Base-by-base conservation (phyloP, 345 rosid genomes). In the Arabis alpina region DNA sequence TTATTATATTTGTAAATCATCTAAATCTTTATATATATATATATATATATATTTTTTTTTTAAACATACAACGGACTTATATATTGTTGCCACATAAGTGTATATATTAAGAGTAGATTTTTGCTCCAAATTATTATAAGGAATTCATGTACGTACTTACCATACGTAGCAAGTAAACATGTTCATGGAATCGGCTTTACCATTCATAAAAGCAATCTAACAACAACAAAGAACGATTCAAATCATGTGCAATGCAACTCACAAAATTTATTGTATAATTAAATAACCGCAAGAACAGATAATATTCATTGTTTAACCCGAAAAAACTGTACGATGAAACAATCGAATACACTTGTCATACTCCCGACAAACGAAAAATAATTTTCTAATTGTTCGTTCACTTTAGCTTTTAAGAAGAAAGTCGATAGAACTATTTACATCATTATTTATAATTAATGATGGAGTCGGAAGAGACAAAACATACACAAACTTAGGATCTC, bases 401-500 rank as follows among this genome's bases (percentile, higher is more conserved):
- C 23, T 66, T 66, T 50, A 49, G 23, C 16, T 28, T 57, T 57
- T 41, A 55, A 12, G 65, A 41, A 59, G 14, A 73, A 49, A 57
- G 37, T 23, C 50, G 44, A 51, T 57, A 58, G 30, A 66, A 50
- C 41, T 73, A 66, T 50, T 50, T 42, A 40, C 77, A 73, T 73
- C 49, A 66, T 66, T 73, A 37, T 44, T 44, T 67, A 53, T 28
- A 28, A 5, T 60, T 57, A 61, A 60, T 44, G 73, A 67, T 60
- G 36, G 36, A 64, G 64, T 54, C 32, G 56, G 70, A 60, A 52
- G 56, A 67, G 73, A 61, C 69, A 67, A 61, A 56, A 61, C 64
- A 67, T 53, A 56, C 64, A 32, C 28, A 67, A 74, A 74, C 68
- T 60, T 60, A 44, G 55, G 54, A 30, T 45, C 78, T 67, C 19